Base-by-base conservation (phyloP, 495 filamentous ascomycete genomes). In the Tuber brumale region DNA sequence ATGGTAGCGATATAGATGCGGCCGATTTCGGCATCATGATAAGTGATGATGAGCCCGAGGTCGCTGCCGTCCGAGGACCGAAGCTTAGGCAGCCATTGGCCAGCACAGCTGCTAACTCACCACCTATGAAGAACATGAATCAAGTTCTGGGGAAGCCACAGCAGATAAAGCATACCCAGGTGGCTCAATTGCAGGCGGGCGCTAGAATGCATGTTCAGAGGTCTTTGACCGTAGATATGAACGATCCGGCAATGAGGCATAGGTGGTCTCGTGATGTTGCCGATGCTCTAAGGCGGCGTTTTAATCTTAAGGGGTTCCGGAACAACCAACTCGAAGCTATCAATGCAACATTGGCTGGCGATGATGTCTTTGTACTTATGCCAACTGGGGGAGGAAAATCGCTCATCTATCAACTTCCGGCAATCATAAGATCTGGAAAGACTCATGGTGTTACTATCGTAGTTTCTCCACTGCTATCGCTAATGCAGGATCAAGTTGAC, bases 351-450 rank as follows among this genome's bases (percentile, higher is more conserved):
- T 85, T 99, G 51, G 86, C 85, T 45, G 95, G 94, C 0, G 91
- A 95, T 79, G 94, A 98, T 84, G 90, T 91, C 0, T 98, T 99
- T 82, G 91, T 98, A 21, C 85, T 98, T 39, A 98, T 99, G 95
- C 96, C 95, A 42, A 99, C 95, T 4, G 95, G 96, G 66, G 96
- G 95, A 72, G 95, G 95, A 23, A 99, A 99, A 82, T 97, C 94
- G 19, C 86, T 99, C 16, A 98, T 96, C 83, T 99, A 98, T 83
- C 95, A 99, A 81, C 85, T 99, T 23, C 96, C 95, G 12, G 92
- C 96, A 39, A 87, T 97, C 39, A 86, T 98, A n/a, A 88, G 85
- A 19, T 91, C 89, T 31, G 96, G 95, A 23, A 89, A 88, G 76
- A 98, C 94, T 0, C 87, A 85, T 71, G 95, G 95, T 2, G 89